phyloP scores from a whole-genome alignment of 768 basidiomycete genomes.

The Tubosaeta sp. region DNA sequence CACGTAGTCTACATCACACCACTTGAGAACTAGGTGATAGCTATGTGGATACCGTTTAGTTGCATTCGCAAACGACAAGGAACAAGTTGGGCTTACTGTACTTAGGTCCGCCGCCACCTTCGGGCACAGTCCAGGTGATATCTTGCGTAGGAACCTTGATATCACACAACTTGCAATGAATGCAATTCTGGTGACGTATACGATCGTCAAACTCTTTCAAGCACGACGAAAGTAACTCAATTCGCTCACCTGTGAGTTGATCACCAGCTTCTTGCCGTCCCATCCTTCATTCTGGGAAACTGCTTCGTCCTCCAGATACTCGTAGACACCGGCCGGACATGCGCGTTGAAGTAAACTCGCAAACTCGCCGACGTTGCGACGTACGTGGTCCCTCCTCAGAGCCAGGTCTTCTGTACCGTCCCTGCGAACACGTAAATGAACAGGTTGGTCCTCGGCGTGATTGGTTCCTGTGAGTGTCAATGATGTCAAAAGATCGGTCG shows the following conservation, averaged over 20 bases:
- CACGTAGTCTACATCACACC: too few relatives aligned
- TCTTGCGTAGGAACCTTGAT: constrained; percentile 97
- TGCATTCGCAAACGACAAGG: neutral
- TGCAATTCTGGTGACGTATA: constrained; percentile 62
- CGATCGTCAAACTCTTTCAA: neutral
- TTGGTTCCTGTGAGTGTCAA: constrained; percentile 90
- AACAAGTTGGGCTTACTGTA: constrained; percentile 58
- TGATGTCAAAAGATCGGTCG: constrained; percentile 90
- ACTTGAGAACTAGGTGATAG: constrained; percentile 14
- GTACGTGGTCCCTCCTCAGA: constrained; percentile 61
- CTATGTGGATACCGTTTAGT: neutral
- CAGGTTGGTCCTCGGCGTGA: constrained; percentile 93
- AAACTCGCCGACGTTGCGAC: constrained; percentile 70
- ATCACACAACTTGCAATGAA: constrained; percentile 93
- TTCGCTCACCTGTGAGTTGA: constrained; percentile 84
- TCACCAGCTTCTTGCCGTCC: constrained; percentile 85
- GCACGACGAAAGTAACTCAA: neutral
- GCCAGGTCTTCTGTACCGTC: constrained; percentile 37
- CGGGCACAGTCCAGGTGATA: constrained; percentile 95
- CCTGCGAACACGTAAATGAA: constrained; percentile 73
- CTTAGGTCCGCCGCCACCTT: constrained; percentile 95
- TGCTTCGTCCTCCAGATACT: constrained; percentile 78
- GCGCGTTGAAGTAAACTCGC: constrained; percentile 85
- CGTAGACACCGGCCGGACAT: constrained; percentile 96
- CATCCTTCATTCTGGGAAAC: constrained; percentile 52